These are phyloP conservation scores for Scalesia atractyloides DNA, from an alignment of 129 eudicot species.

Conservation along the genomic window DNA sequence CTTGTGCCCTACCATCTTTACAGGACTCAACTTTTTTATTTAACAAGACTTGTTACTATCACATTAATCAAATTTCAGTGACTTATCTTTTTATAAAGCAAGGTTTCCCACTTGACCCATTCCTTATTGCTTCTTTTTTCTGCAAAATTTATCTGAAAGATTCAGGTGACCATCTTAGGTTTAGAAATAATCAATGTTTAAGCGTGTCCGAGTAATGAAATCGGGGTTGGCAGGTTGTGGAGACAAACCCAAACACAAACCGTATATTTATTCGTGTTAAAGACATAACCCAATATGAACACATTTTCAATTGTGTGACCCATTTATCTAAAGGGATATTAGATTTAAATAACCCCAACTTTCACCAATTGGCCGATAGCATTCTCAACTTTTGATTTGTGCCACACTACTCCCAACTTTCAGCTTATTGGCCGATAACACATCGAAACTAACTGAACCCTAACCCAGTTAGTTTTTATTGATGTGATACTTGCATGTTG, in stretches of 20 bases:
- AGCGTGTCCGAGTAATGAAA: background rate
- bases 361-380: background rate
- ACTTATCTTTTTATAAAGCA: slow-evolving; percentile 35
- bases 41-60: slow-evolving; percentile 43
- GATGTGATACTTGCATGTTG: too few species aligned
- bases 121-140: slow-evolving; percentile 28
- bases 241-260: background rate
- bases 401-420: too few species aligned
- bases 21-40: slow-evolving; percentile 35
- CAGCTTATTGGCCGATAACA: too few species aligned
- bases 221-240: background rate
- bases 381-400: too few species aligned
- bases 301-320: background rate
- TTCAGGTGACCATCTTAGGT: slow-evolving; percentile 32
- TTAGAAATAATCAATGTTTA: slow-evolving; percentile 7
- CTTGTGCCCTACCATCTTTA: slow-evolving; percentile 44
- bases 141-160: slow-evolving; percentile 21
- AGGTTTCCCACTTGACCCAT: slow-evolving; percentile 37
- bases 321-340: background rate
- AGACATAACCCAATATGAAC: background rate
- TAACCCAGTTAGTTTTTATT: background rate
- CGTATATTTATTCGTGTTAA: background rate
- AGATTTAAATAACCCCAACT: too few species aligned
- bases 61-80: slow-evolving; percentile 38
- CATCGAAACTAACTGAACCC: too few species aligned